Percentiles rank a stretch among this genome's conserved stretches.
phyloP scores from a whole-genome alignment of 2,329 filamentous ascomycete species.

The Xylariaceae sp. region DNA sequence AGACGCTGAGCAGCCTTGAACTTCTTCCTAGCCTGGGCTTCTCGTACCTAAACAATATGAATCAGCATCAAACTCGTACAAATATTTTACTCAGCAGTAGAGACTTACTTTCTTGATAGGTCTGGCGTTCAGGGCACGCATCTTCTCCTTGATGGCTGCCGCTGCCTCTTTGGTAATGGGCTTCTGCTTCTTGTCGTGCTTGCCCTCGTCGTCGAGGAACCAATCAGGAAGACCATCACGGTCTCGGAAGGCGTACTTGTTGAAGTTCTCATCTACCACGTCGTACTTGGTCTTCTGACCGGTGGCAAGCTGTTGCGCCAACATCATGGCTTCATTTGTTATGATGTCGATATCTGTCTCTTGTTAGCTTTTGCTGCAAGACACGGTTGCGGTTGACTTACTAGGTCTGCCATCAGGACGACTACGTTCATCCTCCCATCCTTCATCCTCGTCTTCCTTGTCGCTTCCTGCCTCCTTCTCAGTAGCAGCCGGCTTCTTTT shows the following conservation, averaged over 20 bases:
- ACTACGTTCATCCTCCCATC: conserved; percentile 64
- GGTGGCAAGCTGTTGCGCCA: conserved; percentile 85
- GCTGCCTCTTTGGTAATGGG: conserved; percentile 92
- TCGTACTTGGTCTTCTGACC: conserved; percentile 76
- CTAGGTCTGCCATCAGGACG: conserved; percentile 58
- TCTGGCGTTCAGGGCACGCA: conserved; percentile 54
- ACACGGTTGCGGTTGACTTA: conserved; percentile 32
- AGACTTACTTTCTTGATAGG: conserved; percentile 65
- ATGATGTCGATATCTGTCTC: conserved; percentile 87
- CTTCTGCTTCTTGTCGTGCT: conserved; percentile 76
- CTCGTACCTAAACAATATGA: conserved; percentile 50
- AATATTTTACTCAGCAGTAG: background rate
- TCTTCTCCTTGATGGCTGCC: conserved; percentile 87
- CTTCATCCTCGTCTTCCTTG: conserved; percentile 50
- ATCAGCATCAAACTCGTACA: conserved; percentile 4
- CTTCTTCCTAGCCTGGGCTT: conserved; percentile 95
- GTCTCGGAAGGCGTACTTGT: conserved; percentile 87
- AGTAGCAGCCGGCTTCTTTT: conserved; percentile 23
- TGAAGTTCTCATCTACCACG: conserved; percentile 85
- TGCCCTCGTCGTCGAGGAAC: conserved; percentile 90
- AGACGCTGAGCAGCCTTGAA: conserved; percentile 84
- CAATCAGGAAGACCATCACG: conserved; percentile 89
- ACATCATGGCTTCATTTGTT: conserved; percentile 97
- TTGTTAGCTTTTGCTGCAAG: conserved; percentile 20
- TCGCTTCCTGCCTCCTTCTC: conserved; percentile 43